Evolutionary conservation across 2,329 filamentous ascomycete genomes (phyloP).

Genomic region (Phialocephala sp.): DNA sequence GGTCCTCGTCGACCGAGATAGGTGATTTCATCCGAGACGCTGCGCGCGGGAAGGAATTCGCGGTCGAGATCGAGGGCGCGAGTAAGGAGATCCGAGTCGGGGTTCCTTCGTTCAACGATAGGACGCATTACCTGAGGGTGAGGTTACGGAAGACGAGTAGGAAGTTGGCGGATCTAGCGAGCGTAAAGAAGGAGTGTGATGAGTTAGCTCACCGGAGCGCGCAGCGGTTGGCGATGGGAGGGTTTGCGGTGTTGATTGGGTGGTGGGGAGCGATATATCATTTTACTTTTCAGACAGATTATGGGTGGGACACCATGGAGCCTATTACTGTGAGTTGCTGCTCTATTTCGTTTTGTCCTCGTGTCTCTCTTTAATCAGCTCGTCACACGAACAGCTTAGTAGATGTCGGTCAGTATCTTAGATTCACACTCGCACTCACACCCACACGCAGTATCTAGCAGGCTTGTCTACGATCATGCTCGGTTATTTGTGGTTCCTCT

Average conservation of each 20-base stretch:
- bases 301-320: slow-evolving; percentile 91
- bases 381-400: no score
- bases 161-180: slow-evolving; percentile 71
- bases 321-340: slow-evolving; percentile 66
- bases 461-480: slow-evolving; percentile 86
- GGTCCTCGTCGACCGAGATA: slow-evolving; percentile 87
- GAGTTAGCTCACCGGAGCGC: slow-evolving; percentile 75
- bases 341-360: not conserved
- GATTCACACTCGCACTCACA: no score
- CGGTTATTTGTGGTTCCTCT: slow-evolving; percentile 92
- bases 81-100: slow-evolving; percentile 73
- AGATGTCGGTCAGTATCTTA: no score
- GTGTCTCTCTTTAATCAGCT: not conserved
- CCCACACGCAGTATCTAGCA: slow-evolving; percentile 66
- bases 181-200: slow-evolving; percentile 84
- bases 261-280: slow-evolving; percentile 80
- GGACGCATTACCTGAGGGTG: slow-evolving; percentile 87
- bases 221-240: slow-evolving; percentile 78
- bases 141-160: slow-evolving; percentile 73
- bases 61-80: slow-evolving; percentile 78
- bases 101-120: slow-evolving; percentile 86
- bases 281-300: slow-evolving; percentile 71
- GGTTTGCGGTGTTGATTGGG: slow-evolving; percentile 72
- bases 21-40: slow-evolving; percentile 95
- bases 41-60: slow-evolving; percentile 82